Conservation (phyloP, 768 basidiomycete genomes). For the Xanthoconium stramineum region DNA sequence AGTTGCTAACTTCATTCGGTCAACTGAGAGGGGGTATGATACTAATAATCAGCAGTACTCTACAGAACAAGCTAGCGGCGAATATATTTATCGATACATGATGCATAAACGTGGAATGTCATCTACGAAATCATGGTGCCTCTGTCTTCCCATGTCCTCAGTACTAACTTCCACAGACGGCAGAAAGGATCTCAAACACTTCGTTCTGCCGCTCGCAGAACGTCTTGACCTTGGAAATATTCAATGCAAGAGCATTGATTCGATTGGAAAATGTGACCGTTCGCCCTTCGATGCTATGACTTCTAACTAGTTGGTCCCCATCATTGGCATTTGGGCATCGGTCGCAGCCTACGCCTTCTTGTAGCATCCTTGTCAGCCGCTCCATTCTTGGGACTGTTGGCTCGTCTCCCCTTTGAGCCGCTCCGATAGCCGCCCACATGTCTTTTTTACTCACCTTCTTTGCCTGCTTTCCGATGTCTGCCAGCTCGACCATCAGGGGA, state of each 20-base stretch:
- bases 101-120: background rate
- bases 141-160: too few relatives aligned
- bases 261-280: conserved; percentile 74
- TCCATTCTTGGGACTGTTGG: conserved; percentile 51
- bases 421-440: conserved; percentile 47
- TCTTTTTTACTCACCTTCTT: conserved; percentile 53
- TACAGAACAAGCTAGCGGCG: too few relatives aligned
- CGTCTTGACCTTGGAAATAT: conserved; percentile 64
- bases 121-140: background rate
- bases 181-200: conserved; percentile 57
- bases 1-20: too few relatives aligned
- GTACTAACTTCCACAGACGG: conserved; percentile 19
- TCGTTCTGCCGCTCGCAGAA: conserved; percentile 70
- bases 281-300: conserved; percentile 56
- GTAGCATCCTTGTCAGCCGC: conserved; percentile 52
- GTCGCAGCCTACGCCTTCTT: conserved; percentile 53
- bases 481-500: conserved; percentile 70
- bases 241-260: conserved; percentile 70
- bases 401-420: conserved; percentile 29
- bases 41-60: too few relatives aligned
- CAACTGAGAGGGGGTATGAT: too few relatives aligned
- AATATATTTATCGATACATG: background rate
- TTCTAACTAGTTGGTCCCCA: conserved; percentile 30
- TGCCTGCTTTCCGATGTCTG: conserved; percentile 49
- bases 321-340: background rate